Evolutionary conservation across 2,329 filamentous ascomycete species (phyloP).

Genomic region (Westerdykella sp.): DNA sequence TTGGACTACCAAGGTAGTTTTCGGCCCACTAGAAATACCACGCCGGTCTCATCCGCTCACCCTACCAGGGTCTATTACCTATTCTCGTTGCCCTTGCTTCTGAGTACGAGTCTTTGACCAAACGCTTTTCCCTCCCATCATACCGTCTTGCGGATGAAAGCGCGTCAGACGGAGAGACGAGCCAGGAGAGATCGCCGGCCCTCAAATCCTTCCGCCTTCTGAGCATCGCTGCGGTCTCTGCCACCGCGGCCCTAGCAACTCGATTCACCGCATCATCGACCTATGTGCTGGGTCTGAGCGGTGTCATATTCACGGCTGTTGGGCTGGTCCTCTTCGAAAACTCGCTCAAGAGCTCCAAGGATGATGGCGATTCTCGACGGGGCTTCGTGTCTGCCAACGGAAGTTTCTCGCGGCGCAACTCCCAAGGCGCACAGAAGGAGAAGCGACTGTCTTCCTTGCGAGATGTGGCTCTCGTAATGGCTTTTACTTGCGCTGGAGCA

Average conservation of each 20-base stretch:
- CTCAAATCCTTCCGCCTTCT: slow-evolving; percentile 27
- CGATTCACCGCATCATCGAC: slow-evolving; percentile 30
- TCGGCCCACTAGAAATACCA: background rate
- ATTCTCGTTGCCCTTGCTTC: slow-evolving; percentile 27
- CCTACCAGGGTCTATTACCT: slow-evolving; percentile 30
- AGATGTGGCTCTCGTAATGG: slow-evolving; percentile 25
- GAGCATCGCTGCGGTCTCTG: slow-evolving; percentile 30
- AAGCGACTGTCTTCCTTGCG: slow-evolving; percentile 24
- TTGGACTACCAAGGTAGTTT: slow-evolving; percentile 42
- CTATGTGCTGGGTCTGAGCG: slow-evolving; percentile 38
- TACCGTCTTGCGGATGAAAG: slow-evolving; percentile 17
- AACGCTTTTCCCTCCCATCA: slow-evolving; percentile 17
- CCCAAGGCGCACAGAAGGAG: slow-evolving; percentile 18
- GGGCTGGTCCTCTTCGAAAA: slow-evolving; percentile 39
- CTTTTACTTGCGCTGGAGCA: slow-evolving; percentile 22
- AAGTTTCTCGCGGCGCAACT: slow-evolving; percentile 21
- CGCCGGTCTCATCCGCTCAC: slow-evolving; percentile 7
- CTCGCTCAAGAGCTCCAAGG: slow-evolving; percentile 21
- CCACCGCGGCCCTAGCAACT: slow-evolving; percentile 30
- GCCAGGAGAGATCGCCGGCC: slow-evolving; percentile 12
- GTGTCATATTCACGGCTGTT: slow-evolving; percentile 36
- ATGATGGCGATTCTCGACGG: slow-evolving; percentile 20
- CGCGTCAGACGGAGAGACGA: slow-evolving; percentile 9
- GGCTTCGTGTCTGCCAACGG: slow-evolving; percentile 34
- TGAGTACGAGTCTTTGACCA: slow-evolving; percentile 21